These are phyloP conservation scores for Globisporangium middletonii DNA, from an alignment of 352 stramenopile species.

Conservation along the genomic window DNA sequence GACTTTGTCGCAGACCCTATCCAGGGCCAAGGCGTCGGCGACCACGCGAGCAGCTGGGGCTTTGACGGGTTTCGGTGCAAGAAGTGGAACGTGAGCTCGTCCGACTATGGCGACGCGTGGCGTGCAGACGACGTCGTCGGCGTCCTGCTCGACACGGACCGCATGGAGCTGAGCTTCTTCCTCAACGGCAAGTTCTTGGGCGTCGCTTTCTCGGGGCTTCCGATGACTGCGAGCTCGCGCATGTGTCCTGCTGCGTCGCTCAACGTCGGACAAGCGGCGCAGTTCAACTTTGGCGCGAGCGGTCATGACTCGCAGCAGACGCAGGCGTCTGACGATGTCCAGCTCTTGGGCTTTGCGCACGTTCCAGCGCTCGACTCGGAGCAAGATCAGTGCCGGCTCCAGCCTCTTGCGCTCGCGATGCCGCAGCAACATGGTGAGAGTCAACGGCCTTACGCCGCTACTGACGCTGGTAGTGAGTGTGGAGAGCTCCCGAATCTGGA, in stretches of 20 bases:
- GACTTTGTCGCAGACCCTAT: conserved; percentile 79
- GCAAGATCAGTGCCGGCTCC: conserved; percentile 39
- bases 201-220: conserved; percentile 63
- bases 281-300: conserved; percentile 73
- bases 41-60: conserved; percentile 87
- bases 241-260: conserved; percentile 84
- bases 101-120: conserved; percentile 85
- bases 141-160: conserved; percentile 82
- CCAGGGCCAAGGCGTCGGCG: conserved; percentile 88
- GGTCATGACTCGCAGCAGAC: neutral
- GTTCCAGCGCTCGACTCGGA: conserved; percentile 25
- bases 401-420: conserved; percentile 28
- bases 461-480: neutral
- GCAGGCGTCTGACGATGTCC: neutral
- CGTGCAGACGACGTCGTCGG: conserved; percentile 78
- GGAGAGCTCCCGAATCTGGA: neutral
- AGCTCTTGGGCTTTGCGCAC: conserved; percentile 25
- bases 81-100: conserved; percentile 84
- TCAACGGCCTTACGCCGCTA: neutral
- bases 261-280: conserved; percentile 71
- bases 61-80: conserved; percentile 89
- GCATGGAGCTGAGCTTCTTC: conserved; percentile 83
- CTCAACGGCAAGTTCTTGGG: conserved; percentile 90
- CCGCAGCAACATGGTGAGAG: neutral
- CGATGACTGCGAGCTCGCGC: conserved; percentile 29